Conservation (phyloP, 768 basidiomycete species). For the Suillus ampliporus region DNA sequence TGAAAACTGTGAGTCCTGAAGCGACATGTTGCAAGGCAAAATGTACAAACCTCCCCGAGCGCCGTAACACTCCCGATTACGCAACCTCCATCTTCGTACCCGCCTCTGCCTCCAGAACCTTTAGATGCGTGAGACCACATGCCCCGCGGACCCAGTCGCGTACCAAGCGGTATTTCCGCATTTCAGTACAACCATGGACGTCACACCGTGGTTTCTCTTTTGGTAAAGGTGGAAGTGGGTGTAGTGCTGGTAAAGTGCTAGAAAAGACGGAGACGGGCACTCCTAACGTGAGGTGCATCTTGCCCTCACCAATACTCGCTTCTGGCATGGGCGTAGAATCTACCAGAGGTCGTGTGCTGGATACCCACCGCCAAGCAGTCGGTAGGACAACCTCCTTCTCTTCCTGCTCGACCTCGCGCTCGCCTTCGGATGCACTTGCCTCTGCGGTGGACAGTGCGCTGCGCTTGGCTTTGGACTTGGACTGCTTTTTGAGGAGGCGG, state of each 20-base stretch:
- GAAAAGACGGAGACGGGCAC: slow-evolving; percentile 49
- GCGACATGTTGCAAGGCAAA: not conserved
- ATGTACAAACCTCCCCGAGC: not conserved
- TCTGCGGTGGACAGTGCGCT: slow-evolving; percentile 54
- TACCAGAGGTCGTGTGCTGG: slow-evolving; percentile 47
- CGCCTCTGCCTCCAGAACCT: slow-evolving; percentile 49
- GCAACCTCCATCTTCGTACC: not conserved
- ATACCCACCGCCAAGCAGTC: slow-evolving; percentile 77
- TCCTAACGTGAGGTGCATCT: slow-evolving; percentile 58
- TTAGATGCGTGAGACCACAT: slow-evolving; percentile 72
- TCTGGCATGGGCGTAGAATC: slow-evolving; percentile 12
- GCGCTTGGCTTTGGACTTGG: slow-evolving; percentile 66
- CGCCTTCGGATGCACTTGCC: slow-evolving; percentile 41
- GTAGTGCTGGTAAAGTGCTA: slow-evolving; percentile 6
- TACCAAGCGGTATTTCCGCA: slow-evolving; percentile 69
- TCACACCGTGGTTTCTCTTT: slow-evolving; percentile 47
- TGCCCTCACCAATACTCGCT: slow-evolving; percentile 12
- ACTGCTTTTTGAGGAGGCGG: slow-evolving; percentile 85
- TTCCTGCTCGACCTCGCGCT: slow-evolving; percentile 23
- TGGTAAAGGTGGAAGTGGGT: slow-evolving; percentile 17
- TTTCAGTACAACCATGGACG: slow-evolving; percentile 58
- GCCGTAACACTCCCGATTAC: not conserved
- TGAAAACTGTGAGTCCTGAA: not conserved
- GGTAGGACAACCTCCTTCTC: slow-evolving; percentile 51
- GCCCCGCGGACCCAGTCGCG: slow-evolving; percentile 62